A percentile compares a stretch with the other conserved stretches of the same genome.
Conservation (phyloP, 257 asterid genomes). For the Plantago major region DNA sequence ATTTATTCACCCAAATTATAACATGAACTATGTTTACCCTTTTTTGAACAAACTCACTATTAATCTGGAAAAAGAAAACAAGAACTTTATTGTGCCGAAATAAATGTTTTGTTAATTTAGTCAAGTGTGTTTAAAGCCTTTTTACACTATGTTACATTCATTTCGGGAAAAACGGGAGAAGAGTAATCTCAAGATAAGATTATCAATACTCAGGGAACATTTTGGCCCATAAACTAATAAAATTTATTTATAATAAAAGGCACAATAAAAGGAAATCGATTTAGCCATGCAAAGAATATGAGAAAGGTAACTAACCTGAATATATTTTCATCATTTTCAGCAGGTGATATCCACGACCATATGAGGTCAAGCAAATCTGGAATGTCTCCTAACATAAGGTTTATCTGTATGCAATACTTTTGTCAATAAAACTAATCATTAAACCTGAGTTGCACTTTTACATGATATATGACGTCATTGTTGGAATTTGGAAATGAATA, state of each 20-base stretch:
- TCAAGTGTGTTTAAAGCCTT: too few relatives aligned
- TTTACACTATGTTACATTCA: too few relatives aligned
- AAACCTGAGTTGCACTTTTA: slow-evolving; percentile 5
- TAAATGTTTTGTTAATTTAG: too few relatives aligned
- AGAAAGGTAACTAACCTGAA: slow-evolving; percentile 54
- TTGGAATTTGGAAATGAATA: neutral
- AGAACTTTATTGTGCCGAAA: too few relatives aligned
- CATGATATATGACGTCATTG: slow-evolving; percentile 1
- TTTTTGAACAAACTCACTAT: too few relatives aligned
- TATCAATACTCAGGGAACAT: neutral
- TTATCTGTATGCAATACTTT: slow-evolving; percentile 61
- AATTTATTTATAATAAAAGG: slow-evolving; percentile 9
- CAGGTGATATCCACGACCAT: slow-evolving; percentile 94
- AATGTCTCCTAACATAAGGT: slow-evolving; percentile 90
- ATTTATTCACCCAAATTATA: too few relatives aligned
- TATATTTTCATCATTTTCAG: slow-evolving; percentile 52
- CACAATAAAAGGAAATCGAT: neutral
- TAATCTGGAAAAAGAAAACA: too few relatives aligned
- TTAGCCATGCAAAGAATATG: slow-evolving; percentile 4
- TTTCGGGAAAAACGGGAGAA: too few relatives aligned
- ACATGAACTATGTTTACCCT: too few relatives aligned
- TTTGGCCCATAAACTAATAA: slow-evolving; percentile 1
- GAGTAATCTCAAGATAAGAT: too few relatives aligned
- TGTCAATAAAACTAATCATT: slow-evolving; percentile 29
- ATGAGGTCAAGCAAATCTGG: slow-evolving; percentile 82